A percentile compares a stretch with the other conserved stretches of the same genome.
Evolutionary conservation across 192 early-diverging fungal species (phyloP).

Genomic region (Entomortierella lignicola): DNA sequence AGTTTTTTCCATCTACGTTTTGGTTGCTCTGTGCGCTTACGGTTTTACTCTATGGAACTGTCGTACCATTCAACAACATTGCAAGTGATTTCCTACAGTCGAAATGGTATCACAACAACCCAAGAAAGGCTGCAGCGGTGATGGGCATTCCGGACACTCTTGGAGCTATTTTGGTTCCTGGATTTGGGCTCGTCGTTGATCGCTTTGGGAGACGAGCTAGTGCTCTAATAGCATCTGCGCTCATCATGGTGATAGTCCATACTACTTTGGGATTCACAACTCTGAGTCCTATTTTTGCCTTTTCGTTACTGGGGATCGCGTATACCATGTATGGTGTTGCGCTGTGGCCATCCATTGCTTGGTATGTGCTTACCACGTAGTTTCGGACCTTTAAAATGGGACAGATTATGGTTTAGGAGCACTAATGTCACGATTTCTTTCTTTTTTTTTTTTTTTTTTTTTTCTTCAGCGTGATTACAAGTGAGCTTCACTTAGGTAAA

Average conservation of each 20-base stretch:
- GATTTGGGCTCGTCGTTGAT: conserved; percentile 68
- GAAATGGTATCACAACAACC: conserved; percentile 69
- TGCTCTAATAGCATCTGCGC: conserved; percentile 55
- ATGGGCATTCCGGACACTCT: conserved; percentile 74
- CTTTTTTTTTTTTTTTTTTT: not conserved
- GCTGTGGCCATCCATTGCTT: conserved; percentile 74
- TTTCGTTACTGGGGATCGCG: conserved; percentile 64
- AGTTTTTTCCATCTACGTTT: conserved; percentile 35
- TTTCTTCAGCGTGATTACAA: conserved; percentile 58
- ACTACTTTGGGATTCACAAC: conserved; percentile 59
- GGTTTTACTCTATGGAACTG: conserved; percentile 66
- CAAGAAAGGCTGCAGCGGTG: conserved; percentile 68
- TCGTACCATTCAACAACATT: conserved; percentile 75
- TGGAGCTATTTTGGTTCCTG: conserved; percentile 66
- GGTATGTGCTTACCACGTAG: conserved; percentile 19
- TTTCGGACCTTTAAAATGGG: not conserved
- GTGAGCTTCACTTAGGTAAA: conserved; percentile 68
- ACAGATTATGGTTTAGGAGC: not conserved
- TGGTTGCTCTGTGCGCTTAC: conserved; percentile 48
- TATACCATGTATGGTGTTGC: conserved; percentile 69
- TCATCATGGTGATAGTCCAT: conserved; percentile 61
- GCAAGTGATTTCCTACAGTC: conserved; percentile 70
- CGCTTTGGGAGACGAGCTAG: conserved; percentile 61
- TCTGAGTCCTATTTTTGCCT: conserved; percentile 58
- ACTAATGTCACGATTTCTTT: not conserved